Evolutionary conservation across 2,329 filamentous ascomycete genomes (phyloP).

Genomic region (Diaporthe sp.): DNA sequence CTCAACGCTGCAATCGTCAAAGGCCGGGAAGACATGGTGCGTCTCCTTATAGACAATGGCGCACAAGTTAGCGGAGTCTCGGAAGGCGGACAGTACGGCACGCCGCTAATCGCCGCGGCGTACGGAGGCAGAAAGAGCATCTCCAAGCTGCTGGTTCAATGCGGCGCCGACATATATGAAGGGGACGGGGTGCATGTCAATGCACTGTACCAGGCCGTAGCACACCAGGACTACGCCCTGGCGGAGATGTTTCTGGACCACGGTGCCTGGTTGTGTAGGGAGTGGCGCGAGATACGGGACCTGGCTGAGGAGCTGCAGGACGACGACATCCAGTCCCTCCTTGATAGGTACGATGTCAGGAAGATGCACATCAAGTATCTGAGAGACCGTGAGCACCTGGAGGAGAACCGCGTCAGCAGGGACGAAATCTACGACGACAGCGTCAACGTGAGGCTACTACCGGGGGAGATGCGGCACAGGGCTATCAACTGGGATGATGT

Average conservation of each 20-base stretch:
- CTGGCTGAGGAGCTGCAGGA: conserved; percentile 17
- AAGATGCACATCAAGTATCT: conserved; percentile 1
- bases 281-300: conserved; percentile 26
- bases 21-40: no score
- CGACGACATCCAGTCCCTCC: neutral
- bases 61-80: no score
- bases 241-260: conserved; percentile 28
- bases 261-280: conserved; percentile 18
- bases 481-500: neutral
- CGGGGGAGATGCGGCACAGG: neutral
- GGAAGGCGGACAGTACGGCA: no score
- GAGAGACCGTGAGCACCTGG: neutral
- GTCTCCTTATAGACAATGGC: no score
- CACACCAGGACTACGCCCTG: conserved; percentile 19
- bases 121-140: no score
- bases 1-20: no score
- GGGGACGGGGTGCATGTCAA: conserved; percentile 16
- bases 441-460: neutral
- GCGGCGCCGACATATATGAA: conserved; percentile 15
- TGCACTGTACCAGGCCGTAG: conserved; percentile 23
- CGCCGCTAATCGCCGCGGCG: no score
- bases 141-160: conserved; percentile 13
- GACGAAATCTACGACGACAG: neutral
- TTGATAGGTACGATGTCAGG: neutral
- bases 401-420: neutral